Percentiles rank a stretch among this genome's conserved stretches.
Evolutionary conservation across 257 asterid species (phyloP).

Genomic region (Przewalskia tangutica): DNA sequence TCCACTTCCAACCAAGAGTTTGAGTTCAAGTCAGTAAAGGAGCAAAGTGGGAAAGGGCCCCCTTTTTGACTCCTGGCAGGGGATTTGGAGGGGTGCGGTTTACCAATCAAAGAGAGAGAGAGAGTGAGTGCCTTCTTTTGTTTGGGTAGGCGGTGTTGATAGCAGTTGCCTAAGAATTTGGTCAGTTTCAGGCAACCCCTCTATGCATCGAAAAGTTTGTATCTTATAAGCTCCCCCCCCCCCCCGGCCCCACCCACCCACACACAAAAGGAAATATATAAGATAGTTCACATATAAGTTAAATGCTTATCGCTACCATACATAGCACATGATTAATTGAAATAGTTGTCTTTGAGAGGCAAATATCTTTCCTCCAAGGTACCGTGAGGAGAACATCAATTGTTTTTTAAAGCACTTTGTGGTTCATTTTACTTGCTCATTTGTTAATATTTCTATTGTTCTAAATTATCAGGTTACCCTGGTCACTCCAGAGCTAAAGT

Average conservation of each 20-base stretch:
- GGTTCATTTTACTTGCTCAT: not conserved
- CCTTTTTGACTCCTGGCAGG: not conserved
- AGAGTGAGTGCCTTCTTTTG: not conserved
- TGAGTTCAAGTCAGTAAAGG: not conserved
- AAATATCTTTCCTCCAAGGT: not conserved
- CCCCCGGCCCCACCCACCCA: too few relatives aligned
- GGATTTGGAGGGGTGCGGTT: not conserved
- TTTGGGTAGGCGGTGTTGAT: not conserved
- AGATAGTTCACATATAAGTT: not conserved
- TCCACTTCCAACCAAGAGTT: not conserved
- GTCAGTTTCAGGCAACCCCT: not conserved
- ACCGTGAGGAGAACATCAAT: not conserved
- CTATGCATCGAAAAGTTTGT: not conserved
- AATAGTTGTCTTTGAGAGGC: not conserved
- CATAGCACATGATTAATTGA: not conserved
- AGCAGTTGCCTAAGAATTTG: not conserved
- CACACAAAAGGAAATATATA: not conserved
- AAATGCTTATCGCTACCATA: not conserved
- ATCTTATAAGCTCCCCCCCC: not conserved
- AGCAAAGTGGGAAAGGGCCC: not conserved
- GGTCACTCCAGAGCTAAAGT: slow-evolving; percentile 56
- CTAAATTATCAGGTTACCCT: slow-evolving; percentile 43
- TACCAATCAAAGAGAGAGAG: too few relatives aligned
- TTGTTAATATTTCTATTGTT: not conserved
- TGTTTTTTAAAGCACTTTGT: not conserved